Conservation (phyloP, 805 yeast genomes). For the Zygosaccharomyces rouxii region DNA sequence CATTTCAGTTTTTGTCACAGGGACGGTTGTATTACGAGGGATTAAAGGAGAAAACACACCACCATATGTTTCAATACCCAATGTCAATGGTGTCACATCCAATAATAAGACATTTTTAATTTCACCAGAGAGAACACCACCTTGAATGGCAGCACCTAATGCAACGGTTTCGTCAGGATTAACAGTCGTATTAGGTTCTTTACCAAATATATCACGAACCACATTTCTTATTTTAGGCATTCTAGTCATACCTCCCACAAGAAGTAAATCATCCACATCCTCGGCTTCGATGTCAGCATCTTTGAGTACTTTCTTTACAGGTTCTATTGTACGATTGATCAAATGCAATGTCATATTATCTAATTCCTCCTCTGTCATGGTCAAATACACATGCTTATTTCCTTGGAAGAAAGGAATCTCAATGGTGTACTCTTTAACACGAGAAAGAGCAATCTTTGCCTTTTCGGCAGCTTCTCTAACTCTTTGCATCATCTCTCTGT, state of each 20-base stretch:
- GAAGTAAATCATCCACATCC: slow-evolving; percentile 67
- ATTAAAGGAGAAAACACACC: slow-evolving; percentile 78
- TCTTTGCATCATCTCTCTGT: slow-evolving; percentile 62
- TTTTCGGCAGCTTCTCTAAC: slow-evolving; percentile 75
- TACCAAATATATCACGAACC: slow-evolving; percentile 56
- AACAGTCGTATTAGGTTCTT: slow-evolving; percentile 64
- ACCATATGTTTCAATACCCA: slow-evolving; percentile 82
- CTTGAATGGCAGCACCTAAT: slow-evolving; percentile 86
- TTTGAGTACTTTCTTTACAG: slow-evolving; percentile 67
- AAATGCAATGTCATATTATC: slow-evolving; percentile 63
- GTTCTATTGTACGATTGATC: slow-evolving; percentile 63
- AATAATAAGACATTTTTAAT: slow-evolving; percentile 70
- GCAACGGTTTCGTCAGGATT: slow-evolving; percentile 96
- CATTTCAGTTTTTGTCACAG: slow-evolving; percentile 66
- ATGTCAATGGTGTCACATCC: slow-evolving; percentile 78
- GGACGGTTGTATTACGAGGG: slow-evolving; percentile 73
- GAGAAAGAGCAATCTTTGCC: slow-evolving; percentile 71
- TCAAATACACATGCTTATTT: slow-evolving; percentile 55
- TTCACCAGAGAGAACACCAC: slow-evolving; percentile 80
- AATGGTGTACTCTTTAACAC: slow-evolving; percentile 55
- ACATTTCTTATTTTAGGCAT: slow-evolving; percentile 74
- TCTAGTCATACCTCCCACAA: slow-evolving; percentile 88
- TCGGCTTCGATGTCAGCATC: slow-evolving; percentile 66
- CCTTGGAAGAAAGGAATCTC: slow-evolving; percentile 66
- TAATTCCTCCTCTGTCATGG: slow-evolving; percentile 60